Conservation (phyloP, 441 rosid species). For the Francoa sonchifolia region DNA sequence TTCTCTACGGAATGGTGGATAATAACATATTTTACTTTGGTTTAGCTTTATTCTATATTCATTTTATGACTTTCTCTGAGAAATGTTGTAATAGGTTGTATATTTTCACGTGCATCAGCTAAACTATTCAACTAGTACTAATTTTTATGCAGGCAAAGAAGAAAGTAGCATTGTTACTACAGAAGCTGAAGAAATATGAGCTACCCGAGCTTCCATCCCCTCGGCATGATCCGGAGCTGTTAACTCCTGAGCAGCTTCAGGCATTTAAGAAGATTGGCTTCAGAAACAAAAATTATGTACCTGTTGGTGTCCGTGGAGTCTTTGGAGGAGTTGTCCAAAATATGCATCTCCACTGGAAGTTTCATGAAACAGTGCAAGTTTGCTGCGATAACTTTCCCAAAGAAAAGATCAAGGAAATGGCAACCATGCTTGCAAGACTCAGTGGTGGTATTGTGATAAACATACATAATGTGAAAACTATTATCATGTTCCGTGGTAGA, state of each 20-base stretch:
- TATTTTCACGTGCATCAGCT: too few species aligned
- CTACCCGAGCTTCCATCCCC: slow-evolving; percentile 84
- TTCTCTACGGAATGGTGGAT: too few species aligned
- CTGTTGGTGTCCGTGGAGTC: slow-evolving; percentile 97
- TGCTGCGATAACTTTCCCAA: slow-evolving; percentile 87
- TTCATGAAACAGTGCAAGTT: slow-evolving; percentile 96
- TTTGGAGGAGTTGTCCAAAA: slow-evolving; percentile 98
- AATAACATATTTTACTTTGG: too few species aligned
- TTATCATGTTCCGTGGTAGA: slow-evolving; percentile 96
- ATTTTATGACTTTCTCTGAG: too few species aligned
- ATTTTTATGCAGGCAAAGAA: slow-evolving; percentile 75
- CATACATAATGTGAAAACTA: slow-evolving; percentile 77
- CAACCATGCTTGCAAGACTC: slow-evolving; percentile 70
- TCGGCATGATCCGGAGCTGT: slow-evolving; percentile 85
- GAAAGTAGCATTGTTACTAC: slow-evolving; percentile 78
- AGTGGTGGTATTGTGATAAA: slow-evolving; percentile 89
- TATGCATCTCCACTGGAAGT: slow-evolving; percentile 99
- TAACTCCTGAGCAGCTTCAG: slow-evolving; percentile 75
- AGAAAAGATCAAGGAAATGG: slow-evolving; percentile 93
- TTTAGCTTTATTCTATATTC: too few species aligned
- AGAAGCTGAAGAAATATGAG: slow-evolving; percentile 88
- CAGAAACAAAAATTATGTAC: slow-evolving; percentile 82
- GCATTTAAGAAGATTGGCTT: slow-evolving; percentile 86
- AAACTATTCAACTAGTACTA: too few species aligned
- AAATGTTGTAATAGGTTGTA: too few species aligned